phyloP scores from a whole-genome alignment of 768 basidiomycete species.

The Boletus tylopilopsis region DNA sequence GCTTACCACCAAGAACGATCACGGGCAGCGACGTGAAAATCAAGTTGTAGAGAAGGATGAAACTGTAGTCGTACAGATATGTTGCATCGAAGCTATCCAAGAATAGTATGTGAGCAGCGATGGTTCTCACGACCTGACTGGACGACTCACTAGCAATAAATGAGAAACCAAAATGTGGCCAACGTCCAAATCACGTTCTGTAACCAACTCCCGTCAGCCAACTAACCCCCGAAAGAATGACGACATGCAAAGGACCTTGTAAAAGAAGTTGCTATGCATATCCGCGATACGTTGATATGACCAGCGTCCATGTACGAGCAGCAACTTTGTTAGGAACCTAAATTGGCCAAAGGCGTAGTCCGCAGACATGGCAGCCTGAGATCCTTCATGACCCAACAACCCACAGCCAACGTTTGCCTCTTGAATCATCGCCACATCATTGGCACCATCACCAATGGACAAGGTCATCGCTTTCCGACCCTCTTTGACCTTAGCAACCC shows the following conservation, averaged over 20 bases:
- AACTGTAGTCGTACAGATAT: conserved; percentile 93
- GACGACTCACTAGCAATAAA: conserved; percentile 70
- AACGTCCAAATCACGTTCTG: conserved; percentile 93
- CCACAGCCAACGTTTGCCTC: conserved; percentile 99
- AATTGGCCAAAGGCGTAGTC: conserved; percentile 99
- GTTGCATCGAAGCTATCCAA: conserved; percentile 81
- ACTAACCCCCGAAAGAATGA: background rate
- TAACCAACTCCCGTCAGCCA: background rate
- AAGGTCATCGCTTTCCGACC: conserved; percentile 95
- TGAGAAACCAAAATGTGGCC: conserved; percentile 90
- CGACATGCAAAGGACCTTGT: conserved; percentile 55
- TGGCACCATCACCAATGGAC: conserved; percentile 95
- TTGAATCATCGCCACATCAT: conserved; percentile 99
- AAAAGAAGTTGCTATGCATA: conserved; percentile 98
- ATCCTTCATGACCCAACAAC: conserved; percentile 89
- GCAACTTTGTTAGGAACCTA: conserved; percentile 84
- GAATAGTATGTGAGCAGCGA: conserved; percentile 9
- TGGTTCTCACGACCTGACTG: background rate
- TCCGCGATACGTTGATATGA: conserved; percentile 94
- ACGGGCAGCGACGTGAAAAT: conserved; percentile 94
- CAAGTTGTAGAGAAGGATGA: conserved; percentile 88
- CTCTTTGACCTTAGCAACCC: conserved; percentile 72
- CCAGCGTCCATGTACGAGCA: conserved; percentile 95
- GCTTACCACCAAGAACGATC: conserved; percentile 79
- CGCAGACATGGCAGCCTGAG: conserved; percentile 98